Conservation (phyloP, 2,329 filamentous ascomycete genomes). For the Xylaria polymorpha region DNA sequence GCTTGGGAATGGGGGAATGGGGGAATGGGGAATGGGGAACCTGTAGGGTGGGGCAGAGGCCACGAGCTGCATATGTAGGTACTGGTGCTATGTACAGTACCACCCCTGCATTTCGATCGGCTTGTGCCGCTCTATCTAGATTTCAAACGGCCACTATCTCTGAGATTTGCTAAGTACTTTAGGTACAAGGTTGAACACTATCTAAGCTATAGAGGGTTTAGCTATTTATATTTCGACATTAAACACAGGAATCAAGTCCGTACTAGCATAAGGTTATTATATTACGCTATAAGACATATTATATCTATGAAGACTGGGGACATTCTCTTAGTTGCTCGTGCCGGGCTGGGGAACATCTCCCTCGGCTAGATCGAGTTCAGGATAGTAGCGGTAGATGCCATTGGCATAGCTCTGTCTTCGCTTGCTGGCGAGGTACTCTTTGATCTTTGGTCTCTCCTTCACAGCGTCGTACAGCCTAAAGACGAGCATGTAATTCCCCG, state of each 20-base stretch:
- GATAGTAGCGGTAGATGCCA: conserved; percentile 79
- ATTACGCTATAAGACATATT: background rate
- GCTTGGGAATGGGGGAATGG: too few species aligned
- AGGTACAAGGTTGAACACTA: too few species aligned
- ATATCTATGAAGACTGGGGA: too few species aligned
- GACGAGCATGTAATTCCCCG: conserved; percentile 68
- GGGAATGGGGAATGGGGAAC: too few species aligned
- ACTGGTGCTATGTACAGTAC: background rate
- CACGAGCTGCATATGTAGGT: background rate
- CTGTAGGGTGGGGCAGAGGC: too few species aligned
- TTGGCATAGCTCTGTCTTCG: conserved; percentile 69
- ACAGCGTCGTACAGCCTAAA: conserved; percentile 74
- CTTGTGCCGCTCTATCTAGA: background rate
- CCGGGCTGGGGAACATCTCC: background rate
- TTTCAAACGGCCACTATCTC: background rate
- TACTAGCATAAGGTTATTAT: too few species aligned
- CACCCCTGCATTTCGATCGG: background rate
- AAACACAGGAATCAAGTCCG: background rate
- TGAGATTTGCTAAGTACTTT: too few species aligned
- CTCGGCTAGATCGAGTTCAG: conserved; percentile 69
- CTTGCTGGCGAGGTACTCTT: conserved; percentile 75
- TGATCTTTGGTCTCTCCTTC: conserved; percentile 71
- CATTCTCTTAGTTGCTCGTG: background rate
- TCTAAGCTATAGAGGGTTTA: too few species aligned
- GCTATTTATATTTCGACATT: background rate